Evolutionary conservation across 1,284 basidiomycete genomes (phyloP).

Genomic region (Marasmius sp.): DNA sequence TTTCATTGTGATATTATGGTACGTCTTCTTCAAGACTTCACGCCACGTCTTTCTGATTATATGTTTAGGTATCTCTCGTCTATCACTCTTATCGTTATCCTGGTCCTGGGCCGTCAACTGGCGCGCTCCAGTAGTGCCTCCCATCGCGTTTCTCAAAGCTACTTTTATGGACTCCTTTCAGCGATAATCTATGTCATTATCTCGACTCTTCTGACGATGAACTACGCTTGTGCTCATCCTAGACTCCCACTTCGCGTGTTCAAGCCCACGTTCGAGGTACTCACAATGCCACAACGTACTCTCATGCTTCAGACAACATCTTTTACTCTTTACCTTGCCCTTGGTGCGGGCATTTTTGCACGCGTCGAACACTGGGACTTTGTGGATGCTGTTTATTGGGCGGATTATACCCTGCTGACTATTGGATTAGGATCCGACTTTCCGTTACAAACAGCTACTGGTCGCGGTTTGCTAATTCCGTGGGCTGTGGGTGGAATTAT

Average conservation of each 20-base stretch:
- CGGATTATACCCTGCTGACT: conserved; percentile 39
- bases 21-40: conserved; percentile 1
- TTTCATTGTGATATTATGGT: conserved; percentile 36
- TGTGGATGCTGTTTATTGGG: conserved; percentile 39
- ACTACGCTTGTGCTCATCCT: conserved; percentile 28
- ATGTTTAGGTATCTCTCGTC: conserved; percentile 31
- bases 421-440: conserved; percentile 40
- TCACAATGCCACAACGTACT: conserved; percentile 37
- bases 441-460: conserved; percentile 24
- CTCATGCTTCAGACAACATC: conserved; percentile 41
- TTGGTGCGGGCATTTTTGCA: conserved; percentile 35
- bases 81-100: conserved; percentile 30
- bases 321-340: conserved; percentile 35
- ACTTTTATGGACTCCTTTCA: conserved; percentile 37
- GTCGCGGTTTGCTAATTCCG: conserved; percentile 33
- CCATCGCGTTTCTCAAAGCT: conserved; percentile 31
- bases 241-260: conserved; percentile 28
- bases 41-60: background rate
- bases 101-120: conserved; percentile 25
- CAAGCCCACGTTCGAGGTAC: conserved; percentile 30
- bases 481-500: conserved; percentile 36
- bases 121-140: conserved; percentile 9
- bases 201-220: conserved; percentile 32
- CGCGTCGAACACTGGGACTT: conserved; percentile 34
- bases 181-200: conserved; percentile 29